Percentiles rank a stretch among this genome's conserved stretches.
These are phyloP conservation scores for Porcisia deanei DNA, from an alignment of 208 protist species.

Conservation along the genomic window DNA sequence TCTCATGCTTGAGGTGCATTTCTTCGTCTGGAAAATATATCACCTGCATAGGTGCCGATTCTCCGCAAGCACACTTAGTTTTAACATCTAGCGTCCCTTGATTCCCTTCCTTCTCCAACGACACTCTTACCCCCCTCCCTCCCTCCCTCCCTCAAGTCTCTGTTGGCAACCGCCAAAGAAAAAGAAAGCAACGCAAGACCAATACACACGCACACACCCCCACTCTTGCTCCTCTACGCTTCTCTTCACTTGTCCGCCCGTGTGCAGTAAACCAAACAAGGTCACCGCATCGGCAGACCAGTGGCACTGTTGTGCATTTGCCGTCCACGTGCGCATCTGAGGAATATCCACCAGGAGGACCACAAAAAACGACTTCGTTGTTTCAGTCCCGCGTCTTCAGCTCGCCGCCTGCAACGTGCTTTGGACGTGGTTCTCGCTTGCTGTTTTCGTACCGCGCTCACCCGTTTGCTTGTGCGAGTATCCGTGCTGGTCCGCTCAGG, in stretches of 20 bases:
- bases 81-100: too few species aligned
- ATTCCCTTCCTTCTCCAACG: not conserved
- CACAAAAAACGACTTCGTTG: not conserved
- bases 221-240: too few species aligned
- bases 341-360: not conserved
- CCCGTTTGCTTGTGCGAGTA: not conserved
- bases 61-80: not conserved
- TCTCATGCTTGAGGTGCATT: not conserved
- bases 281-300: not conserved
- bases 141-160: not conserved
- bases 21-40: not conserved
- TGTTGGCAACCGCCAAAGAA: not conserved
- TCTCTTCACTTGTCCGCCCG: too few species aligned
- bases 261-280: not conserved
- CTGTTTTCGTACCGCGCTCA: not conserved
- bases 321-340: not conserved
- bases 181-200: not conserved
- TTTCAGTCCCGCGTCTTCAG: constrained; percentile 6
- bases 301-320: not conserved
- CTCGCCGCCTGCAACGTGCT: constrained; percentile 10
- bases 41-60: not conserved
- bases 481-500: not conserved
- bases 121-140: not conserved
- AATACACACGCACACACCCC: too few species aligned
- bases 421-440: constrained; percentile 13